These are phyloP conservation scores for Sarocladium brachiariae DNA, from an alignment of 2,329 filamentous ascomycete genomes.

Conservation along the genomic window DNA sequence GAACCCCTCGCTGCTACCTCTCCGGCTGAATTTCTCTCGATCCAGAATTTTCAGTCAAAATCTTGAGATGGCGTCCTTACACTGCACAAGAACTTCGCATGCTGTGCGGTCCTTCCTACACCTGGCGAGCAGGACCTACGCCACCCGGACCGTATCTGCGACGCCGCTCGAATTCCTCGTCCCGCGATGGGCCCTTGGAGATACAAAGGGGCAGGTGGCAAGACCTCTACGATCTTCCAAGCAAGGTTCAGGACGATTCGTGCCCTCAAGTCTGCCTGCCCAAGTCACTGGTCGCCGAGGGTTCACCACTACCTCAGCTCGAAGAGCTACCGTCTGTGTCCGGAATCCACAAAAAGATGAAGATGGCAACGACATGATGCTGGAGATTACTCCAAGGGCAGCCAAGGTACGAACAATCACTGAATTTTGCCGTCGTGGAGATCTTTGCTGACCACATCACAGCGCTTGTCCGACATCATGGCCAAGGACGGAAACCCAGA, in stretches of 20 bases:
- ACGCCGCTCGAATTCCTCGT: constrained; percentile 33
- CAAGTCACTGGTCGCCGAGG: not conserved
- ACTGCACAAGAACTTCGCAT: constrained; percentile 32
- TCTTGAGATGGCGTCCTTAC: constrained; percentile 26
- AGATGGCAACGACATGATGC: constrained; percentile 72
- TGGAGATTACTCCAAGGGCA: constrained; percentile 80
- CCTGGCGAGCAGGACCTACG: constrained; percentile 29
- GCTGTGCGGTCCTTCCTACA: constrained; percentile 34
- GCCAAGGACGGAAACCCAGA: constrained; percentile 64
- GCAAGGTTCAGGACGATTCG: not conserved
- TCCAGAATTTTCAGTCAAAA: not conserved
- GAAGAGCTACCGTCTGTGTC: constrained; percentile 40
- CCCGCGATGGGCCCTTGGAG: constrained; percentile 21
- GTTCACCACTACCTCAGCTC: constrained; percentile 12
- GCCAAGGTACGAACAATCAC: constrained; percentile 54
- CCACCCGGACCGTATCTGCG: constrained; percentile 17
- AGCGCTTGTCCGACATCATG: constrained; percentile 75
- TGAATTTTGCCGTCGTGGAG: not conserved
- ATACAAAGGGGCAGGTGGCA: not conserved
- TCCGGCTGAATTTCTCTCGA: not conserved
- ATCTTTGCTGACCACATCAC: not conserved
- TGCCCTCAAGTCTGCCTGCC: not conserved
- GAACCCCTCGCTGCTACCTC: not conserved
- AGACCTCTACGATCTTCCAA: not conserved
- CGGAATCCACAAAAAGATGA: constrained; percentile 74